phyloP scores from a whole-genome alignment of 768 basidiomycete species.

The Lanmaoa pseudosensibilis region DNA sequence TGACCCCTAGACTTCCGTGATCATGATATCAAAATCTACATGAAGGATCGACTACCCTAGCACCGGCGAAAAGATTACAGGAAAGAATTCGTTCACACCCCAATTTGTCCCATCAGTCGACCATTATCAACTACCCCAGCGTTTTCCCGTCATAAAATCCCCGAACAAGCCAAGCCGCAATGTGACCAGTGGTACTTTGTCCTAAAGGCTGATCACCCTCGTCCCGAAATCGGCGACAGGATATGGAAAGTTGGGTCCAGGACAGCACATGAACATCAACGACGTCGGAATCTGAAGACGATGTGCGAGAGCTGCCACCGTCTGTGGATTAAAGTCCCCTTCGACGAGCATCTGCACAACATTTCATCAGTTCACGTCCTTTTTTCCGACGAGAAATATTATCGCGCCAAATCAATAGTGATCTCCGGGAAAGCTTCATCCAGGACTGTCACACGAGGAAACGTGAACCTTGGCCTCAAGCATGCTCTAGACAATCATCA shows the following conservation, averaged over 20 bases:
- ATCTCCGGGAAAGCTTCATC: conserved; percentile 67
- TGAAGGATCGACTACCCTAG: too few relatives aligned
- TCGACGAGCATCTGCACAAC: conserved; percentile 44
- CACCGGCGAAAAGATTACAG: too few relatives aligned
- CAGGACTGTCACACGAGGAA: conserved; percentile 39
- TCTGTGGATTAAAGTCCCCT: conserved; percentile 44
- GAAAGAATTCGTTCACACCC: neutral
- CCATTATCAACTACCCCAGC: neutral
- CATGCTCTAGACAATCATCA: neutral
- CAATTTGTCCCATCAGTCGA: neutral
- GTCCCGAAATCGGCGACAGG: conserved; percentile 52
- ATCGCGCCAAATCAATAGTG: conserved; percentile 57
- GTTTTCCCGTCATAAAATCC: too few relatives aligned
- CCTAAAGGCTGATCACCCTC: conserved; percentile 41
- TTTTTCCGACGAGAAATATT: neutral
- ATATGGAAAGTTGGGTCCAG: conserved; percentile 44
- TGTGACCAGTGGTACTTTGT: neutral
- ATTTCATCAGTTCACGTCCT: neutral
- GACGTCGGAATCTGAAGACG: conserved; percentile 50
- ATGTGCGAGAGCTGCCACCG: conserved; percentile 50
- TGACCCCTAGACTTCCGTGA: too few relatives aligned
- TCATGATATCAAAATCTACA: too few relatives aligned
- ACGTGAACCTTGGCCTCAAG: neutral
- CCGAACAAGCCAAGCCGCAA: too few relatives aligned
- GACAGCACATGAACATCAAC: conserved; percentile 65